These are phyloP conservation scores for Orbilia javanica DNA, from an alignment of 2,329 filamentous ascomycete species.

Conservation along the genomic window DNA sequence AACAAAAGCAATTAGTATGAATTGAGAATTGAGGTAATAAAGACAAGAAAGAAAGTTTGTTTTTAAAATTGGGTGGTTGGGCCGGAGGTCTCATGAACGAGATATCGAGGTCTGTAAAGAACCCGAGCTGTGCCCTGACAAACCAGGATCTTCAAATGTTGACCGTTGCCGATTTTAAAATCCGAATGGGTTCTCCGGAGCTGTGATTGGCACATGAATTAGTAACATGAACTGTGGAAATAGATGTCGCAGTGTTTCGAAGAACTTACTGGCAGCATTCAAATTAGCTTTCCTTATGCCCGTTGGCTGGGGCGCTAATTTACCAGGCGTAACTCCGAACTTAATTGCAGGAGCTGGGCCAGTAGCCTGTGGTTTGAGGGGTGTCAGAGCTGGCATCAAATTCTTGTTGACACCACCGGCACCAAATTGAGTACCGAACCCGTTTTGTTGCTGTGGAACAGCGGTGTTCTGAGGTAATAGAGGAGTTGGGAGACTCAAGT, in stretches of 20 bases:
- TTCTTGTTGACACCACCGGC: conserved; percentile 70
- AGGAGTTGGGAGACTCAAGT: conserved; percentile 65
- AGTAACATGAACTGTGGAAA: conserved; percentile 22
- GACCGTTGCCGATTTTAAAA: conserved; percentile 68
- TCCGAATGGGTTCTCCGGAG: conserved; percentile 78
- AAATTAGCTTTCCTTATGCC: conserved; percentile 85
- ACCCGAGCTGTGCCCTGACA: not conserved
- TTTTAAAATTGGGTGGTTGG: conserved; percentile 3
- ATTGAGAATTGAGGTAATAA: conserved; percentile 7
- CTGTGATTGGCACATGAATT: conserved; percentile 65
- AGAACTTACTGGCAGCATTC: conserved; percentile 90
- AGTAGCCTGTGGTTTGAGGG: conserved; percentile 81
- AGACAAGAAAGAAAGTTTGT: not conserved
- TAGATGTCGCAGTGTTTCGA: conserved; percentile 17
- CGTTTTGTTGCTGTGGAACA: conserved; percentile 64
- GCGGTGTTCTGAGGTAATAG: conserved; percentile 69
- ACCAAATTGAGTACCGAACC: conserved; percentile 67
- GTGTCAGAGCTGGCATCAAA: conserved; percentile 70
- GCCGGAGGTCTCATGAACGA: not conserved
- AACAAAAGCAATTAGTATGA: conserved; percentile 16
- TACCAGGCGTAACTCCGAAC: conserved; percentile 81
- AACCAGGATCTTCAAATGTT: conserved; percentile 5
- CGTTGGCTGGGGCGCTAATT: conserved; percentile 86
- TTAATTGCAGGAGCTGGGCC: conserved; percentile 87
- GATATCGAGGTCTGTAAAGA: conserved; percentile 13